A percentile compares a stretch with the other conserved stretches of the same genome.
Evolutionary conservation across 1,284 basidiomycete genomes (phyloP).

Genomic region (Ceratobasidium sp.): DNA sequence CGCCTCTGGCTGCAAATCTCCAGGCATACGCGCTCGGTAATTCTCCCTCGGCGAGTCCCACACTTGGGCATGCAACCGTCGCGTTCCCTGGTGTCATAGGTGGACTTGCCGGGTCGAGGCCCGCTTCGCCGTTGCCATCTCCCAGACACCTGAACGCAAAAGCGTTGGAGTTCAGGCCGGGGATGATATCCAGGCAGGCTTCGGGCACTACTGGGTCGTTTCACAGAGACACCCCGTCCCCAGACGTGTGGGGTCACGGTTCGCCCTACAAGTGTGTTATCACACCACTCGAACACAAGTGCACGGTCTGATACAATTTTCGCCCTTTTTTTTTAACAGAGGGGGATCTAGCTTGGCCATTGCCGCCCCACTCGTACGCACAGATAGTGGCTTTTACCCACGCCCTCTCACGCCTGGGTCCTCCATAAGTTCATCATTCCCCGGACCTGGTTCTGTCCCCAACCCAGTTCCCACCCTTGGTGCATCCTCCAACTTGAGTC

Average conservation of each 20-base stretch:
- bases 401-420: slow-evolving; percentile 47
- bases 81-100: slow-evolving; percentile 40
- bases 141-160: slow-evolving; percentile 68
- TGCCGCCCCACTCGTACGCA: slow-evolving; percentile 76
- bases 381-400: slow-evolving; percentile 67
- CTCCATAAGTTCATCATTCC: slow-evolving; percentile 41
- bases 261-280: slow-evolving; percentile 55
- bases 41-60: slow-evolving; percentile 71
- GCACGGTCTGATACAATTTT: slow-evolving; percentile 58
- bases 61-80: slow-evolving; percentile 63
- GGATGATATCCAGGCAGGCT: slow-evolving; percentile 65
- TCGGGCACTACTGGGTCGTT: slow-evolving; percentile 69
- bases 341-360: slow-evolving; percentile 85
- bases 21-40: slow-evolving; percentile 57
- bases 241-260: slow-evolving; percentile 68
- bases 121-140: slow-evolving; percentile 61
- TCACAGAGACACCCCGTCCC: slow-evolving; percentile 74
- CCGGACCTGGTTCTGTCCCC: slow-evolving; percentile 41
- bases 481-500: slow-evolving; percentile 46
- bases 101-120: slow-evolving; percentile 59
- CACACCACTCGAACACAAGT: neutral
- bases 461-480: slow-evolving; percentile 48
- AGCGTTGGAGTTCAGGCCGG: slow-evolving; percentile 70
- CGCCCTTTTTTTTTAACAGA: slow-evolving; percentile 52
- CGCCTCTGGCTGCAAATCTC: slow-evolving; percentile 64